These are phyloP conservation scores for Echeveria elegans DNA, from an alignment of 164 flowering plant species.

Conservation along the genomic window DNA sequence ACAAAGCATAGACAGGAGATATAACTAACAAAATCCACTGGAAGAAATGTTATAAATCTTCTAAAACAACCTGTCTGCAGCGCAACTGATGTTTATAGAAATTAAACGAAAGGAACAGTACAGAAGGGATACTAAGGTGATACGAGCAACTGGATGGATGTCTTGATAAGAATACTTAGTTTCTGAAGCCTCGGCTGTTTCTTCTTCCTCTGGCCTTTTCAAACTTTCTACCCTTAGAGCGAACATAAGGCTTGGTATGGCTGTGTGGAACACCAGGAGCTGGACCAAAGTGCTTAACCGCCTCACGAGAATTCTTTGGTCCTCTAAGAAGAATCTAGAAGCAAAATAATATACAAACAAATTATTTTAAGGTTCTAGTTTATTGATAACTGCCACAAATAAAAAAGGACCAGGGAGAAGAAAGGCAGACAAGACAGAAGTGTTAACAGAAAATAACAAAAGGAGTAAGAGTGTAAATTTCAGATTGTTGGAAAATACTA, in stretches of 20 bases:
- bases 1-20: too few species aligned
- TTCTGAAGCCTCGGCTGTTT: conserved; percentile 44
- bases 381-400: too few species aligned
- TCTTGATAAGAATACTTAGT: conserved; percentile 10
- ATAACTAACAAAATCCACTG: too few species aligned
- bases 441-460: too few species aligned
- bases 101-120: not conserved
- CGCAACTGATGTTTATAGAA: too few species aligned
- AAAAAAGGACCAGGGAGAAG: too few species aligned
- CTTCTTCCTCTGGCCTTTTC: conserved; percentile 43
- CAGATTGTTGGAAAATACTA: too few species aligned
- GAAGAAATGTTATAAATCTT: too few species aligned
- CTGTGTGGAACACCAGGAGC: conserved; percentile 58
- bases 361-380: not conserved
- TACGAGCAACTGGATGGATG: not conserved
- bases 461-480: too few species aligned
- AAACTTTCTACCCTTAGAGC: conserved; percentile 41
- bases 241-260: conserved; percentile 41
- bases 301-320: conserved; percentile 42
- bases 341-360: not conserved
- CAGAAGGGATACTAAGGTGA: not conserved
- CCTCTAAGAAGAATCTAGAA: conserved; percentile 41
- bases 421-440: too few species aligned
- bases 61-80: too few species aligned
- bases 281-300: conserved; percentile 39